Base-by-base conservation (phyloP, 1,139 yeast genomes). In the Sporopachydermia cereana region DNA sequence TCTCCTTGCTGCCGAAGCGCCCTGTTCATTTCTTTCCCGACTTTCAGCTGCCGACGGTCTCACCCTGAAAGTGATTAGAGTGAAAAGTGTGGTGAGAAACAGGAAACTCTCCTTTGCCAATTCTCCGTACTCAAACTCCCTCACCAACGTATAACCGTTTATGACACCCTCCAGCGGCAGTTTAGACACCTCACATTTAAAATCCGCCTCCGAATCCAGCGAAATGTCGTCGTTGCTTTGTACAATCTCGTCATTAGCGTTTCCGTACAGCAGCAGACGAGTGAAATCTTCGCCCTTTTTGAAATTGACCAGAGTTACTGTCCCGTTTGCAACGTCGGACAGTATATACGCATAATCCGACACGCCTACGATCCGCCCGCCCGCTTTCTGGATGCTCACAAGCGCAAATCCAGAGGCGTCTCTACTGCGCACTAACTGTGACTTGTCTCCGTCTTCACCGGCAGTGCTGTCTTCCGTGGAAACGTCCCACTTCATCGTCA, bases 401-500 rank as follows among this genome's bases (percentile, higher is more conserved):
- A 41, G 7, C 42, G 34, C 7, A 7, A 7, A 41, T 17, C 14
- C 34, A 41, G 7, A 9, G 7, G 12, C 27, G 17, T 9, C 42
- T 9, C 27, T 7, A n/a, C n/a, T n/a, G n/a, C n/a, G n/a, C 21
- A 36, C 9, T n/a, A 36, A 9, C 9, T 27, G 9, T 12, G 41
- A 36, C 12, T 36, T 36, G n/a, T n/a, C n/a, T n/a, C n/a, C 42
- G 1, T 48, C 45, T 2, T 45, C 42, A 3, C 47, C 43, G 2
- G 51, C 45, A n/a, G 42, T 7, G 29, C 14, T 34, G 5, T 9
- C 30, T 12, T 41, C 36, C n/a, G 46, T 45, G 5, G 47, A 25
- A 2, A 48, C 46, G 14, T 42, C 43, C 3, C 44, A 47, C 3
- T 47, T 51, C 58, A 63, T 57, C 1, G 55, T 48, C 12, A 53